Base-by-base conservation (phyloP, 164 flowering plant genomes). In the Sextonia rubra region DNA sequence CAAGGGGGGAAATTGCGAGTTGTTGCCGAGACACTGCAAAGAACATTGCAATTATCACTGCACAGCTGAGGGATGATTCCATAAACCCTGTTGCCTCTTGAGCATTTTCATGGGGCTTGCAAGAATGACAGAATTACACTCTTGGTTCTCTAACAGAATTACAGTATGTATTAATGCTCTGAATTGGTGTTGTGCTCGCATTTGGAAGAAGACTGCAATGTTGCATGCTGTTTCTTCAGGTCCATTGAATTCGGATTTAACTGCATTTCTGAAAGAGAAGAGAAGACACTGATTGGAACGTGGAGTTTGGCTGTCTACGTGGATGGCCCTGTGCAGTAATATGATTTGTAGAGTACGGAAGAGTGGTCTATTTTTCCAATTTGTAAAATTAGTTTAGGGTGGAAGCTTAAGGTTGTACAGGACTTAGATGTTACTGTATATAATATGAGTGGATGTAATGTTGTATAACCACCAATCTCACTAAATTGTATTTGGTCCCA, bases 1-100 rank as follows among this genome's bases (percentile, higher is more conserved):
- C 98, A 91, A 72, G 99, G 98, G 52, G 99, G 98, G 48, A 90
- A 90, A 84, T 77, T 96, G 77, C 90, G 82, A 82, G 37, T 80
- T 18, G 91, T 91, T 68, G 99, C 99, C 56, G 99, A 96, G 64
- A 78, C 75, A 63, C 85, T 91, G 61, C 97, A 93, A 70, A 91
- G 82, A 78, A 81, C 95, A 15, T 72, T 93, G 69, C 86, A 91
- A 49, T 12, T 48, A 22, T 84, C 86, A 71, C 88, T 91, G 73
- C 95, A 75, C 92, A 92, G 18, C 72, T 90, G 56, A 87, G 89
- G 74, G 95, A 91, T 69, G 86, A 85, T 63, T 64, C 77, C 68
- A 73, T 80, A 49, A 84, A 77, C 60, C 80, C 89, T 27, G 88
- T 84, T 23, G 73, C 80, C 32, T 77, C 82, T 15, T 89, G 77